phyloP scores from a whole-genome alignment of 2,329 filamentous ascomycete species.

The Scytalidium lignicola region DNA sequence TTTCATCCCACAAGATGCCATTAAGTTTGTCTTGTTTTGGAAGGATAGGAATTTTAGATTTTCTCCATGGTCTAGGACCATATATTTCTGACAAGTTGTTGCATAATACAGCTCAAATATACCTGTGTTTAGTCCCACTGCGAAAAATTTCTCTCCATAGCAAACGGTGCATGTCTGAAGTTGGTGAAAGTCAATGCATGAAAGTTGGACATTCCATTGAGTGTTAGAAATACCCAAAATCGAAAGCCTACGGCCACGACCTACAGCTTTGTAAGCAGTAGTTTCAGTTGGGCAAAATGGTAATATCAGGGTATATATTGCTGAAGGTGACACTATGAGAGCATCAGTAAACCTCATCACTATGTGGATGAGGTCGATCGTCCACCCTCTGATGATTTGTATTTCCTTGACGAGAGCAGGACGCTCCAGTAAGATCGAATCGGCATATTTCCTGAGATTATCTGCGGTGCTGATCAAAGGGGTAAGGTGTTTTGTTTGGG shows the following conservation, averaged over 20 bases:
- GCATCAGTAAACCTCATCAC: no score
- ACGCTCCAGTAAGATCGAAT: constrained; percentile 3
- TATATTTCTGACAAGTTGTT: constrained; percentile 20
- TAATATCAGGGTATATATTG: constrained; percentile 18
- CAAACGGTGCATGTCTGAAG: constrained; percentile 11
- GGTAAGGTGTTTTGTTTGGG: constrained; percentile 15
- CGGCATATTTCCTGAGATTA: constrained; percentile 23
- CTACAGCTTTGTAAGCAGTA: constrained; percentile 8
- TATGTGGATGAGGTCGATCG: no score
- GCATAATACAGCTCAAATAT: constrained; percentile 17
- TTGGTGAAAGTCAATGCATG: constrained; percentile 13
- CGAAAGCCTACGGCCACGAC: constrained; percentile 2
- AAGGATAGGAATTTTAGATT: constrained; percentile 28
- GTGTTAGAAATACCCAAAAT: constrained; percentile 9
- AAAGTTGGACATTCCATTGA: constrained; percentile 11
- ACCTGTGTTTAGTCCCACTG: constrained; percentile 19
- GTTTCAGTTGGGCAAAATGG: constrained; percentile 24
- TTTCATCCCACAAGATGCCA: constrained; percentile 28
- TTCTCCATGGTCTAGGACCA: constrained; percentile 25
- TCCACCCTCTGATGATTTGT: no score
- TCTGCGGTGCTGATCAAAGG: constrained; percentile 17
- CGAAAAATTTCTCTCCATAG: constrained; percentile 16
- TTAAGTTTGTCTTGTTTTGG: constrained; percentile 21
- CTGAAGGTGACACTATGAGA: not conserved
- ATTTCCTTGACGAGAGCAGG: constrained; percentile 4